A percentile compares a stretch with the other conserved stretches of the same genome.
Evolutionary conservation across 257 asterid species (phyloP).

Genomic region (Solanum pinnatisectum): DNA sequence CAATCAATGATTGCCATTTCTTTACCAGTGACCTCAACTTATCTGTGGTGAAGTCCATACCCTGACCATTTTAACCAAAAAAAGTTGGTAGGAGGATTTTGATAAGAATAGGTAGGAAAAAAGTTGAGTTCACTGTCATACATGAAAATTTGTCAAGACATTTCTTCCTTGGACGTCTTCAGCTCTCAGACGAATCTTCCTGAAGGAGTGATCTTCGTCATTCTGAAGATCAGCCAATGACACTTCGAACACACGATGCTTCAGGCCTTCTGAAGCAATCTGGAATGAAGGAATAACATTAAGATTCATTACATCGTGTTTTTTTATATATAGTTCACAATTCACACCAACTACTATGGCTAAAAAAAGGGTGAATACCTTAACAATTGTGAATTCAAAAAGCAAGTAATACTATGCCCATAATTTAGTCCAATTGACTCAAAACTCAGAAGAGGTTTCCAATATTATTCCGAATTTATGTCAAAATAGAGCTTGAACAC

Average conservation of each 20-base stretch:
- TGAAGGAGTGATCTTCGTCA: constrained; percentile 74
- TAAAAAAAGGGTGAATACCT: too few species aligned
- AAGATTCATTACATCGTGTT: not conserved
- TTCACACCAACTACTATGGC: too few species aligned
- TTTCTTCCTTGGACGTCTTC: constrained; percentile 85
- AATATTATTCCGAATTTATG: too few species aligned
- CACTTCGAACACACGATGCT: constrained; percentile 81
- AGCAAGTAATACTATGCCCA: not conserved
- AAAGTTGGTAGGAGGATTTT: not conserved
- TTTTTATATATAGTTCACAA: not conserved
- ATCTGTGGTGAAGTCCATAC: constrained; percentile 74
- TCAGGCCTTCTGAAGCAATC: constrained; percentile 95
- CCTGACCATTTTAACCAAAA: constrained; percentile 25
- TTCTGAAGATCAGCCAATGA: constrained; percentile 81
- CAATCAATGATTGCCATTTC: constrained; percentile 72
- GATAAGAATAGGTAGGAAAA: not conserved
- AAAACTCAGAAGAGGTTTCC: not conserved
- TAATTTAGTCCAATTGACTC: not conserved
- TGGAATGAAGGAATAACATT: not conserved
- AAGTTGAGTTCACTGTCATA: not conserved
- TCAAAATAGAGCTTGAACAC: not conserved
- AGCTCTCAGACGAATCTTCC: constrained; percentile 80
- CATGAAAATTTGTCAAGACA: constrained; percentile 79
- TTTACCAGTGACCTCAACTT: constrained; percentile 71
- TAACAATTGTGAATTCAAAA: not conserved